Conservation (phyloP, 2,329 filamentous ascomycete genomes). For the Graphilbum ipis-grandicollis region DNA sequence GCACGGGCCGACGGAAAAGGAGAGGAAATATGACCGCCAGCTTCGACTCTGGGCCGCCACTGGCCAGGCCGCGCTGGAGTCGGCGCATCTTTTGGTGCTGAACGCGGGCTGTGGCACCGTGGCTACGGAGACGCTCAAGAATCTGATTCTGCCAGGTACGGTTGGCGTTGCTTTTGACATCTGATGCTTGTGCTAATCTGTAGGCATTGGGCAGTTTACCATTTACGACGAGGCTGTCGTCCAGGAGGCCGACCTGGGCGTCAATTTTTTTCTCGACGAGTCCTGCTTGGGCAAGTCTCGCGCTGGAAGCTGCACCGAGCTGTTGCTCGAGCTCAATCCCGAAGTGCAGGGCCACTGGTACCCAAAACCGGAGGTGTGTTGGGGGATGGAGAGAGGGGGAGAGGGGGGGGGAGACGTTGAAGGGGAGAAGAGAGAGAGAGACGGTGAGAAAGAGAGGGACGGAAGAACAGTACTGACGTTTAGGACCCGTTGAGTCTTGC, state of each 20-base stretch:
- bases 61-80: constrained; percentile 78
- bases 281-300: constrained; percentile 58
- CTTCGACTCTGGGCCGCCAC: constrained; percentile 87
- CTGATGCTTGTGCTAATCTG: constrained; percentile 4
- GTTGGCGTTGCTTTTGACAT: not conserved
- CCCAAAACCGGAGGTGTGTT: constrained; percentile 28
- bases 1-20: constrained; percentile 39
- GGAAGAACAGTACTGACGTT: constrained; percentile 3
- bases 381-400: no score
- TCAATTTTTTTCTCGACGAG: constrained; percentile 93
- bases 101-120: constrained; percentile 78
- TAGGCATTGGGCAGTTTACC: constrained; percentile 79
- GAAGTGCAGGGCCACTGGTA: constrained; percentile 69
- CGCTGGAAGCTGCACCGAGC: constrained; percentile 58
- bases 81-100: constrained; percentile 77
- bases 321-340: constrained; percentile 78
- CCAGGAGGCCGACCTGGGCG: constrained; percentile 67
- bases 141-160: constrained; percentile 75
- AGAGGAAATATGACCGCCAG: constrained; percentile 83
- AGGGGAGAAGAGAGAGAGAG: no score
- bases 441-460: no score
- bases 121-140: constrained; percentile 85
- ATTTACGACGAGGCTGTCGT: constrained; percentile 71
- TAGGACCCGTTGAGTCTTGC: constrained; percentile 8
- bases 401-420: no score